Conservation (phyloP, 1,284 basidiomycete genomes). For the Fereydounia khargensis region DNA sequence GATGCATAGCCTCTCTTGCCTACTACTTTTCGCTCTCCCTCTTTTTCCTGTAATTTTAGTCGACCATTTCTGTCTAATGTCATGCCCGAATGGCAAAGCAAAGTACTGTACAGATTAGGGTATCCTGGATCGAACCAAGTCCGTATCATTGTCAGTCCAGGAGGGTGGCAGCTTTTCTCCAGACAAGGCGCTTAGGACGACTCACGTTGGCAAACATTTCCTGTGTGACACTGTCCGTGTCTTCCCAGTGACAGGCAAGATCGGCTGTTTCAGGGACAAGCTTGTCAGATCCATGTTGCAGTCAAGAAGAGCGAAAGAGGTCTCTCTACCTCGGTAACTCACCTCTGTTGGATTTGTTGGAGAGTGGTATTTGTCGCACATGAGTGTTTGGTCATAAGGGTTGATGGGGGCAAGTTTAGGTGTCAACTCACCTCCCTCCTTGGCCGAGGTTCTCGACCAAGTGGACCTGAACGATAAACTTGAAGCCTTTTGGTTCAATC, state of each 20-base stretch:
- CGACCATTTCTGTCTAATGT: too few species aligned
- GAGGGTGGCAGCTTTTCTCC: background rate
- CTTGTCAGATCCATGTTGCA: too few species aligned
- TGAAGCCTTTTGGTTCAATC: slow-evolving; percentile 41
- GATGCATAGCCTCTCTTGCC: slow-evolving; percentile 18
- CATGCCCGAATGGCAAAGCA: slow-evolving; percentile 36
- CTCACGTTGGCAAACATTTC: slow-evolving; percentile 42
- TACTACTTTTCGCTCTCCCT: too few species aligned
- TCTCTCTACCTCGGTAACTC: background rate
- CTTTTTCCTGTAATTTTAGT: too few species aligned
- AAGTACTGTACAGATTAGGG: slow-evolving; percentile 34
- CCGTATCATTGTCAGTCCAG: too few species aligned
- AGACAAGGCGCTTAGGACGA: too few species aligned
- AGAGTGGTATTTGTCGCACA: too few species aligned
- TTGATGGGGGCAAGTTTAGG: too few species aligned
- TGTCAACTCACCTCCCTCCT: slow-evolving; percentile 41
- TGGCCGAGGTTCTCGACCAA: slow-evolving; percentile 45
- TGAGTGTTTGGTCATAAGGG: too few species aligned
- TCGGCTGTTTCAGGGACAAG: too few species aligned
- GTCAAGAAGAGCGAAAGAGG: background rate
- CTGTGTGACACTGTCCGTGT: slow-evolving; percentile 33
- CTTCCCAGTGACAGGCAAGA: slow-evolving; percentile 45
- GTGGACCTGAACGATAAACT: slow-evolving; percentile 43
- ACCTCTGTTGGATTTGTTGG: too few species aligned
- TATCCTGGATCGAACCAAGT: too few species aligned